phyloP scores from a whole-genome alignment of 768 basidiomycete species.

The Tephrocybe sp. region DNA sequence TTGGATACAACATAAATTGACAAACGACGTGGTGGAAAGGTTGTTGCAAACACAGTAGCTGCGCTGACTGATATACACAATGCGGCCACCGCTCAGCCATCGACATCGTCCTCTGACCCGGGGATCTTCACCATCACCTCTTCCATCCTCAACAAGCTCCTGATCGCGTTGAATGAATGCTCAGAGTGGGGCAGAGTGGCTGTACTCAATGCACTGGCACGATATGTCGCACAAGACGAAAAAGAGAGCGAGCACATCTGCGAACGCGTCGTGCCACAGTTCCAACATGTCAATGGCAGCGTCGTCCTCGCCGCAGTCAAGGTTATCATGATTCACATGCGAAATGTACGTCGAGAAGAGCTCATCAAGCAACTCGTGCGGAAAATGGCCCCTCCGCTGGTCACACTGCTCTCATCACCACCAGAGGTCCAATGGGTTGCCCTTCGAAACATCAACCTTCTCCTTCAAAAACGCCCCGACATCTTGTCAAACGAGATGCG shows the following conservation, averaged over 20 bases:
- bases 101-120: constrained; percentile 54
- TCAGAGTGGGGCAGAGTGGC: constrained; percentile 99
- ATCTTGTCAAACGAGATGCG: constrained; percentile 95
- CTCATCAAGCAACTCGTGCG: constrained; percentile 81
- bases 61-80: constrained; percentile 92
- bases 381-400: constrained; percentile 97
- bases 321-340: constrained; percentile 98
- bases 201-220: constrained; percentile 80
- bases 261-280: constrained; percentile 96
- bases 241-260: constrained; percentile 99
- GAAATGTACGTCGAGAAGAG: constrained; percentile 76
- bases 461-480: constrained; percentile 91
- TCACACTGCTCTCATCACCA: constrained; percentile 93
- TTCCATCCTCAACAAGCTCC: constrained; percentile 79
- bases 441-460: constrained; percentile 92
- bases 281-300: constrained; percentile 95
- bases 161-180: constrained; percentile 96
- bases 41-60: constrained; percentile 94
- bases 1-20: background rate
- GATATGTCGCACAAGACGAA: constrained; percentile 82
- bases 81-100: constrained; percentile 60
- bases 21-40: constrained; percentile 45
- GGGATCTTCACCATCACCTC: constrained; percentile 84
- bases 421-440: constrained; percentile 99
- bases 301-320: constrained; percentile 97